These are phyloP conservation scores for Kalmusia sp. DNA, from an alignment of 2,329 filamentous ascomycete genomes.

Conservation along the genomic window DNA sequence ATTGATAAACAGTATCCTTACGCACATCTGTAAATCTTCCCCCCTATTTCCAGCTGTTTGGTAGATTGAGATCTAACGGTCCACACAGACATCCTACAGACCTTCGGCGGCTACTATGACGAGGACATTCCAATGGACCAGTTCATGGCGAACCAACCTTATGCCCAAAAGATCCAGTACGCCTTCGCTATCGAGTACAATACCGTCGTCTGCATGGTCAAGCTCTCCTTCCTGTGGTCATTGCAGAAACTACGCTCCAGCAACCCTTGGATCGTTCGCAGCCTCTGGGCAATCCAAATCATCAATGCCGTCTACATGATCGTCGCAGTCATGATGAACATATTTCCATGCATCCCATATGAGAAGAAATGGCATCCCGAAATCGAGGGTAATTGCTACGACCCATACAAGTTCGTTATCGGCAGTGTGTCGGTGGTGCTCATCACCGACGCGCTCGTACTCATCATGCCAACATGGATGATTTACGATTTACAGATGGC, in stretches of 20 bases:
- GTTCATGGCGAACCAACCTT: constrained; percentile 2
- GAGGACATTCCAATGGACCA: constrained; percentile 19
- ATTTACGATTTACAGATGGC: constrained; percentile 32
- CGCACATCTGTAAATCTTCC: constrained; percentile 23
- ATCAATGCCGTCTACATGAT: constrained; percentile 24
- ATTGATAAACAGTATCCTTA: constrained; percentile 19
- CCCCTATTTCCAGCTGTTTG: not conserved
- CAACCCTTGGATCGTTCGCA: constrained; percentile 19
- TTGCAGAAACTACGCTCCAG: constrained; percentile 26
- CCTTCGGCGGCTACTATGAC: constrained; percentile 21
- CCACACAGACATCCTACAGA: constrained; percentile 12
- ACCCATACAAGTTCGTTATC: constrained; percentile 14
- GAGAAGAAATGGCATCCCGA: constrained; percentile 19
- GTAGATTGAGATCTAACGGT: not conserved
- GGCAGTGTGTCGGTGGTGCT: constrained; percentile 23
- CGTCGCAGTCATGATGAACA: constrained; percentile 13
- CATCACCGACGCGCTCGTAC: constrained; percentile 24
- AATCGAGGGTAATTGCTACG: constrained; percentile 23
- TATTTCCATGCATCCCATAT: constrained; percentile 24
- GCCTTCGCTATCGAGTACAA: constrained; percentile 26
- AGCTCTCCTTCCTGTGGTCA: constrained; percentile 30
- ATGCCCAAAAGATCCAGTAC: constrained; percentile 19
- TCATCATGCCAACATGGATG: constrained; percentile 32
- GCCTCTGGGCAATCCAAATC: constrained; percentile 24
- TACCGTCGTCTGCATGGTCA: constrained; percentile 24